A percentile compares a stretch with the other conserved stretches of the same genome.
Conservation (phyloP, 805 yeast species). For the Candida morakotiae region DNA sequence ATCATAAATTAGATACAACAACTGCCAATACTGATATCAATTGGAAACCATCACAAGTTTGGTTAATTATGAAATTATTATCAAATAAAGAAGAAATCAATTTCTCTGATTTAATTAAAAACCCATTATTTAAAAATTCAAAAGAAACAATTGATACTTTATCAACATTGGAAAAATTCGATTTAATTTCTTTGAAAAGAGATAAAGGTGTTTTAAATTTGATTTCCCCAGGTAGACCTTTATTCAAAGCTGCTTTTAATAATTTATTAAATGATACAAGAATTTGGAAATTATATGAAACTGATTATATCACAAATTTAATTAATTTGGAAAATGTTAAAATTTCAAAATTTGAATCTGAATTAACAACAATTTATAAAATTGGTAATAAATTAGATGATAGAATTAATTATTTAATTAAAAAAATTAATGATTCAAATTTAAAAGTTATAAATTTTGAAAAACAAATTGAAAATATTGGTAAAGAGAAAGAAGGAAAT, state of each 20-base stretch:
- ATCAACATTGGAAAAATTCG: constrained; percentile 72
- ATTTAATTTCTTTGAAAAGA: constrained; percentile 65
- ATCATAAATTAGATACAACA: constrained; percentile 15
- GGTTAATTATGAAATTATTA: constrained; percentile 72
- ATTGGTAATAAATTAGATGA: constrained; percentile 52
- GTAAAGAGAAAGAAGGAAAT: not conserved
- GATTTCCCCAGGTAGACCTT: constrained; percentile 78
- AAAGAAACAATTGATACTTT: constrained; percentile 45
- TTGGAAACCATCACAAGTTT: constrained; percentile 78
- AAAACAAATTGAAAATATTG: constrained; percentile 19
- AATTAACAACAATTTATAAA: constrained; percentile 54
- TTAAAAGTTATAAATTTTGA: constrained; percentile 32
- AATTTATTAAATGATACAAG: constrained; percentile 55
- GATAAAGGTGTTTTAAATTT: constrained; percentile 70
- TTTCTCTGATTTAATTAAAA: constrained; percentile 49
- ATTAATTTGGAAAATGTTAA: constrained; percentile 58
- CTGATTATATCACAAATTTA: constrained; percentile 51
- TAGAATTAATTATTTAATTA: constrained; percentile 63
- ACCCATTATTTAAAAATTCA: constrained; percentile 59
- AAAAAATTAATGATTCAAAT: constrained; percentile 63
- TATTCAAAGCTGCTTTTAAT: constrained; percentile 75
- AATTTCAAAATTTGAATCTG: constrained; percentile 66
- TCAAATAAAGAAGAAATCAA: constrained; percentile 44
- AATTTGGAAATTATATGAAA: constrained; percentile 59
- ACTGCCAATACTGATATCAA: constrained; percentile 37